Evolutionary conservation across 768 basidiomycete species (phyloP).

Genomic region (Naematelia encephala): DNA sequence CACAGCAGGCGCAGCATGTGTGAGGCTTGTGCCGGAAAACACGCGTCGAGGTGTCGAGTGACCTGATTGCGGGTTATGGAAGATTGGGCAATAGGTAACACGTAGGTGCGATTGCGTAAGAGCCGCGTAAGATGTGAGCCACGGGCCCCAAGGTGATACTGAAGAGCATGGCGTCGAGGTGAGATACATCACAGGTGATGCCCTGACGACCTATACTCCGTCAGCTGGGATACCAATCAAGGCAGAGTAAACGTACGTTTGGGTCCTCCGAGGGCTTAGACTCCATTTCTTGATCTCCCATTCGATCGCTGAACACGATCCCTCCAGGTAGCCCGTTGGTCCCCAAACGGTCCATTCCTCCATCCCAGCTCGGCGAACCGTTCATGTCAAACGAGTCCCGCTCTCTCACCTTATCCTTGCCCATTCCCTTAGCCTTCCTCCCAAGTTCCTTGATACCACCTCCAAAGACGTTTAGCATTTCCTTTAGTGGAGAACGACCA

Average conservation of each 20-base stretch:
- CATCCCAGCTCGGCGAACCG: conserved; percentile 10
- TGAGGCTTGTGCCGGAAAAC: conserved; percentile 22
- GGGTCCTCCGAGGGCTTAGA: conserved; percentile 3
- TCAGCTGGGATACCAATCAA: no score
- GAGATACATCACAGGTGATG: conserved; percentile 37
- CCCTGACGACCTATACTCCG: conserved; percentile 28
- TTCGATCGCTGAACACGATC: conserved; percentile 42
- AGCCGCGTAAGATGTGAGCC: conserved; percentile 37
- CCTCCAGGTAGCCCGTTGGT: conserved; percentile 40
- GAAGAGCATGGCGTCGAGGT: conserved; percentile 42
- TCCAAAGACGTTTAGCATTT: conserved; percentile 37
- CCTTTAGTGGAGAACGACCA: conserved; percentile 39
- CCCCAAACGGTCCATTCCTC: conserved; percentile 25
- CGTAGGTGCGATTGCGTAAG: conserved; percentile 21
- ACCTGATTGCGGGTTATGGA: conserved; percentile 22
- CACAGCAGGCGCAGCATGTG: conserved; percentile 14
- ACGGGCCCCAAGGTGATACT: conserved; percentile 38
- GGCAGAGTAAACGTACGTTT: conserved; percentile 8
- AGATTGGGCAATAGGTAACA: conserved; percentile 39
- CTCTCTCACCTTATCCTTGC: conserved; percentile 22
- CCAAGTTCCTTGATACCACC: conserved; percentile 35
- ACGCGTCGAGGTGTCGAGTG: conserved; percentile 32
- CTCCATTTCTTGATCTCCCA: conserved; percentile 44
- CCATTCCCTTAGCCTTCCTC: conserved; percentile 29
- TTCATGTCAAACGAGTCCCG: conserved; percentile 15